Conservation (phyloP, 441 rosid species). For the Pelargonium australe region DNA sequence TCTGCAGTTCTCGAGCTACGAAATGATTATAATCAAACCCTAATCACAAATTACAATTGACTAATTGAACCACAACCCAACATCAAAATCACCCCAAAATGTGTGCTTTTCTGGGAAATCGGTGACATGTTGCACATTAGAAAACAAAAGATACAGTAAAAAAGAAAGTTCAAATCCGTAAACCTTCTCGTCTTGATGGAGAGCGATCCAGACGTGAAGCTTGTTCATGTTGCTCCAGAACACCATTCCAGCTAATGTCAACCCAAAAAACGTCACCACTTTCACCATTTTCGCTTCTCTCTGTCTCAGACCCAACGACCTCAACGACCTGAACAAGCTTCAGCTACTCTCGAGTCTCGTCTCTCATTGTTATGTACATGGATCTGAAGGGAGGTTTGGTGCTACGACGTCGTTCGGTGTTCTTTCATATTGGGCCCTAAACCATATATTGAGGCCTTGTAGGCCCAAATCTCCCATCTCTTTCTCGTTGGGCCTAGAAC, state of each 20-base stretch:
- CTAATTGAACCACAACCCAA: too few relatives aligned
- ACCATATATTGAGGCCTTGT: too few relatives aligned
- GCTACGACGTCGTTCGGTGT: too few relatives aligned
- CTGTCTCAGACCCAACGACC: conserved; percentile 3
- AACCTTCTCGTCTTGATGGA: conserved; percentile 72
- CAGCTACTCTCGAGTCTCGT: too few relatives aligned
- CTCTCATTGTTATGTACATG: too few relatives aligned
- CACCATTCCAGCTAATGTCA: conserved; percentile 54
- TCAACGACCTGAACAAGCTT: neutral
- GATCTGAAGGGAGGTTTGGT: too few relatives aligned
- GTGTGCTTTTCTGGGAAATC: neutral
- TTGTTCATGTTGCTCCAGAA: conserved; percentile 65
- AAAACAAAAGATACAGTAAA: neutral
- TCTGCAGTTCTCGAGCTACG: too few relatives aligned
- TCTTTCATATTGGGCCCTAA: too few relatives aligned
- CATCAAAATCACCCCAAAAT: too few relatives aligned
- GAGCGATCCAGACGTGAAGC: conserved; percentile 70
- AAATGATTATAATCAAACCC: neutral
- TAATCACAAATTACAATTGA: too few relatives aligned
- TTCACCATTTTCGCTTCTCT: conserved; percentile 39
- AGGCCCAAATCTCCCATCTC: too few relatives aligned
- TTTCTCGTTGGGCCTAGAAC: too few relatives aligned
- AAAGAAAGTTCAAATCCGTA: neutral
- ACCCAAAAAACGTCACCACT: conserved; percentile 42
- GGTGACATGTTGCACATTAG: neutral